Evolutionary conservation across 768 basidiomycete species (phyloP).

Genomic region (Tephrocybe sp.): DNA sequence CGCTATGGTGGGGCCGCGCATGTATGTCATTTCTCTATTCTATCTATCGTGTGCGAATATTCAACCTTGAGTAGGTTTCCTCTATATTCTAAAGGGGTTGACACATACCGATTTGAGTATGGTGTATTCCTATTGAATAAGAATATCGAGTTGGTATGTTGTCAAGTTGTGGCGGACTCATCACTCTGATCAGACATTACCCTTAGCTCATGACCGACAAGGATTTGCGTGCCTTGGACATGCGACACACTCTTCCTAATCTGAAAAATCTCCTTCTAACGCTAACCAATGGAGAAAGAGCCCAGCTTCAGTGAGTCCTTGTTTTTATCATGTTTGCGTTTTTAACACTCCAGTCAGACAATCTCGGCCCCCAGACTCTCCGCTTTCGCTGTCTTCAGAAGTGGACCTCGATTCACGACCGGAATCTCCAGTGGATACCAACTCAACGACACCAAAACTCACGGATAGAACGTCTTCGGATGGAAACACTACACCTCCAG

Average conservation of each 20-base stretch:
- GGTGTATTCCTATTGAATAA: constrained; percentile 97
- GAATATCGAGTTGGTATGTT: constrained; percentile 86
- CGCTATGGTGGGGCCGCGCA: constrained; percentile 91
- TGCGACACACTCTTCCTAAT: constrained; percentile 95
- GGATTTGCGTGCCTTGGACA: constrained; percentile 85
- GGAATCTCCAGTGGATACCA: constrained; percentile 22
- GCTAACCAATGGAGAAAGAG: constrained; percentile 67
- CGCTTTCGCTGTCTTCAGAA: constrained; percentile 24
- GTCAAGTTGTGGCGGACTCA: constrained; percentile 3
- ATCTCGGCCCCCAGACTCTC: constrained; percentile 22
- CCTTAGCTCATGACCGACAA: constrained; percentile 85
- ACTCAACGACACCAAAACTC: constrained; percentile 36
- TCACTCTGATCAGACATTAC: constrained; percentile 6
- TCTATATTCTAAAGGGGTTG: constrained; percentile 90
- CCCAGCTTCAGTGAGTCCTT: constrained; percentile 41
- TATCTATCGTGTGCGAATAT: background rate
- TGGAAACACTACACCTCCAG: constrained; percentile 34
- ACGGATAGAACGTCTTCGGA: constrained; percentile 25
- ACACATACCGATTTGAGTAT: constrained; percentile 96
- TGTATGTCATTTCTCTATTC: constrained; percentile 50
- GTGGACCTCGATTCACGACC: constrained; percentile 18
- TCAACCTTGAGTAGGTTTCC: constrained; percentile 68
- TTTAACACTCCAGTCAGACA: constrained; percentile 20
- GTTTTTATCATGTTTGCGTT: constrained; percentile 10
- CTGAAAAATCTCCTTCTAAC: constrained; percentile 91